Conservation (phyloP, 2,329 filamentous ascomycete species). For the Colletotrichum lentis region DNA sequence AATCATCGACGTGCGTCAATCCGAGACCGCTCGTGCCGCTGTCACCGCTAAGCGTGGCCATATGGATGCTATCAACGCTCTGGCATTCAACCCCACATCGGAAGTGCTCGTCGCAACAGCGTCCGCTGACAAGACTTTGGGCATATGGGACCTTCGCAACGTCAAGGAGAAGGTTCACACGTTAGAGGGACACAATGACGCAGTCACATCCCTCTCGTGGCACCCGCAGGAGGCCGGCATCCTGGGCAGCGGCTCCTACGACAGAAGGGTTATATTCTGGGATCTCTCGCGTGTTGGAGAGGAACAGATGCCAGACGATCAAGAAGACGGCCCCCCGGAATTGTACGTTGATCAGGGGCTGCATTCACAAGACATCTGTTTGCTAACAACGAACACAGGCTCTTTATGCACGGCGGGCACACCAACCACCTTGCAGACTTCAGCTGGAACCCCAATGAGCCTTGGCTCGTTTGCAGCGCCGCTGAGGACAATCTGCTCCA, state of each 20-base stretch:
- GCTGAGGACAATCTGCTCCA: constrained; percentile 97
- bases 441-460: constrained; percentile 96
- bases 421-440: constrained; percentile 97
- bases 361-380: not conserved
- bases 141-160: constrained; percentile 93
- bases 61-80: constrained; percentile 91
- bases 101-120: constrained; percentile 91
- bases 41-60: constrained; percentile 78
- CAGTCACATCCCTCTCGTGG: constrained; percentile 93
- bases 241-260: constrained; percentile 89
- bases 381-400: constrained; percentile 55
- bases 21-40: constrained; percentile 71
- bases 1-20: constrained; percentile 83
- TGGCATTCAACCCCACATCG: constrained; percentile 92
- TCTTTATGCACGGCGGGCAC: constrained; percentile 99
- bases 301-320: constrained; percentile 93
- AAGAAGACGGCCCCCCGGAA: constrained; percentile 93
- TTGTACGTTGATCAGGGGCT: constrained; percentile 61
- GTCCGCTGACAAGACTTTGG: constrained; percentile 94
- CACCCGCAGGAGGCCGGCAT: constrained; percentile 90
- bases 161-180: constrained; percentile 89
- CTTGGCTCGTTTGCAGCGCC: constrained; percentile 94
- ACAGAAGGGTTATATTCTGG: constrained; percentile 95
- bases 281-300: constrained; percentile 91
- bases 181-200: constrained; percentile 85